Percentiles rank a stretch among this genome's conserved stretches.
Evolutionary conservation across 352 stramenopile species (phyloP).

Genomic region (Phytophthora cactorum): DNA sequence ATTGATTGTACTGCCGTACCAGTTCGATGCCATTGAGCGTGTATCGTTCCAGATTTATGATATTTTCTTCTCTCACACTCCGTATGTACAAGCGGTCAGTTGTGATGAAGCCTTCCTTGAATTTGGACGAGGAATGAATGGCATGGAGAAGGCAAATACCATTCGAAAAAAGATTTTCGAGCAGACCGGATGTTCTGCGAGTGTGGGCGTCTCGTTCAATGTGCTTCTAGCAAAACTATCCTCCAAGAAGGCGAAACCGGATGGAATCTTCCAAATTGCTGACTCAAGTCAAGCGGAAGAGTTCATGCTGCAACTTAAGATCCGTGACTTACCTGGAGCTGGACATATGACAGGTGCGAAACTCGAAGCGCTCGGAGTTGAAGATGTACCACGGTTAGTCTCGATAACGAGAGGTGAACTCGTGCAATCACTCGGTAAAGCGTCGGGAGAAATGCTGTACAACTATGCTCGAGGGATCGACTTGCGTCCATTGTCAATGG

Average conservation of each 20-base stretch:
- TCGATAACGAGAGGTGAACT: slow-evolving; percentile 60
- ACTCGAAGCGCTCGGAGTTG: slow-evolving; percentile 69
- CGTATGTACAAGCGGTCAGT: slow-evolving; percentile 93
- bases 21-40: slow-evolving; percentile 92
- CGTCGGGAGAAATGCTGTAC: slow-evolving; percentile 74
- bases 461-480: slow-evolving; percentile 84
- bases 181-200: slow-evolving; percentile 91
- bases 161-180: slow-evolving; percentile 76
- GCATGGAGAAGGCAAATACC: slow-evolving; percentile 66
- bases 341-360: slow-evolving; percentile 70
- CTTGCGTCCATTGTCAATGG: slow-evolving; percentile 63
- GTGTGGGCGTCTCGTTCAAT: slow-evolving; percentile 93
- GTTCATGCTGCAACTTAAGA: slow-evolving; percentile 71
- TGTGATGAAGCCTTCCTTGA: slow-evolving; percentile 97
- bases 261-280: slow-evolving; percentile 83
- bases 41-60: slow-evolving; percentile 94
- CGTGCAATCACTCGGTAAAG: slow-evolving; percentile 65
- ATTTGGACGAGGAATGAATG: slow-evolving; percentile 64
- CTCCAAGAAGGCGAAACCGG: slow-evolving; percentile 93
- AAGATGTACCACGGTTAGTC: slow-evolving; percentile 69
- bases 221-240: slow-evolving; percentile 94
- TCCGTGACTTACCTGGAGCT: slow-evolving; percentile 85
- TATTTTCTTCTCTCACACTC: slow-evolving; percentile 89
- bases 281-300: slow-evolving; percentile 48
- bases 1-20: slow-evolving; percentile 94